Evolutionary conservation across 148 eudicot genomes (phyloP).

Genomic region (Amaranthus cruentus): DNA sequence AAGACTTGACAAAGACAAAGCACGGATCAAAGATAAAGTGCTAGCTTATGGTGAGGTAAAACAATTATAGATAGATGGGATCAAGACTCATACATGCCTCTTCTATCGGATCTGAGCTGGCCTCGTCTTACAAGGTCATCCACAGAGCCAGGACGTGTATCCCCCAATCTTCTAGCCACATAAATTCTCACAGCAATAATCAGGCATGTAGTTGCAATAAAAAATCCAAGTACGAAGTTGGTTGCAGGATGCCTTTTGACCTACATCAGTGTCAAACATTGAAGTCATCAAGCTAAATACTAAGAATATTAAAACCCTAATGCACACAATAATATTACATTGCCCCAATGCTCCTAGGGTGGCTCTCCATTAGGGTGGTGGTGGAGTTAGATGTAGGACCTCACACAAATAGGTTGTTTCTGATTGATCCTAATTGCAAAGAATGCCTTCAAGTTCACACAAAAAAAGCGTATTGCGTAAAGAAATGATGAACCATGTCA

Average conservation of each 20-base stretch:
- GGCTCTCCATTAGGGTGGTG: no score
- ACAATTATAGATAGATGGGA: slow-evolving; percentile 13
- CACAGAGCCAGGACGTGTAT: slow-evolving; percentile 70
- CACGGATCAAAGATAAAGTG: not conserved
- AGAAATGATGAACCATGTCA: no score
- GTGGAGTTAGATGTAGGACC: no score
- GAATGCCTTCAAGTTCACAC: no score
- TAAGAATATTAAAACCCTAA: not conserved
- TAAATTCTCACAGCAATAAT: slow-evolving; percentile 51
- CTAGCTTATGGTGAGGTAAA: not conserved
- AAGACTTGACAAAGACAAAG: slow-evolving; percentile 4
- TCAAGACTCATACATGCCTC: slow-evolving; percentile 93
- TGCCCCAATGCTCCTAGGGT: no score
- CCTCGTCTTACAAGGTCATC: slow-evolving; percentile 99
- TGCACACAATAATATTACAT: no score
- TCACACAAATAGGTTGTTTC: no score
- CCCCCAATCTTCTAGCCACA: slow-evolving; percentile 38
- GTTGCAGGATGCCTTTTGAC: slow-evolving; percentile 43
- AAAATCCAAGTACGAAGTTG: slow-evolving; percentile 49
- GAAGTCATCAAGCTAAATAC: slow-evolving; percentile 9
- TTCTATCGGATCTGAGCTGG: slow-evolving; percentile 97
- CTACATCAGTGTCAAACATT: slow-evolving; percentile 36
- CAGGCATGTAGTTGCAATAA: slow-evolving; percentile 48
- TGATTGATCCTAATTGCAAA: no score
- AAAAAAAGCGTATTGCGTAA: no score